phyloP scores from a whole-genome alignment of 345 rosid species.

The Pistacia vera region DNA sequence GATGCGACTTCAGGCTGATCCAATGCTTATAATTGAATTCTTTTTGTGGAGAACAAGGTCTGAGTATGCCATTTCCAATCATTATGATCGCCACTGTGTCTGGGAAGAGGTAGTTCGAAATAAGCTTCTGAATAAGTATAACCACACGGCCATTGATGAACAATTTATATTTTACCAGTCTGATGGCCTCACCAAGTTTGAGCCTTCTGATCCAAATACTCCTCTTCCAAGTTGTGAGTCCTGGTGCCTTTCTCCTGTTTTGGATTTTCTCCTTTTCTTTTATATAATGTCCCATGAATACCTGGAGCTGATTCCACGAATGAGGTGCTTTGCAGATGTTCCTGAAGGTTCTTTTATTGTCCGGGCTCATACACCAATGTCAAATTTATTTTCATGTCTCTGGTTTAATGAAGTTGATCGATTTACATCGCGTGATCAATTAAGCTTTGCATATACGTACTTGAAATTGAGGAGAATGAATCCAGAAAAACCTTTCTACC shows the following conservation, averaged over 20 bases:
- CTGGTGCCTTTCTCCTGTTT: neutral
- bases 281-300: constrained; percentile 5
- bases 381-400: constrained; percentile 88
- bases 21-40: constrained; percentile 75
- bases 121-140: constrained; percentile 76
- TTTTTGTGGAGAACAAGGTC: constrained; percentile 81
- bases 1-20: constrained; percentile 84
- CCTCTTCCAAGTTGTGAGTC: constrained; percentile 86
- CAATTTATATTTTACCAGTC: constrained; percentile 70
- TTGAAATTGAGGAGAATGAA: constrained; percentile 77
- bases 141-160: constrained; percentile 72
- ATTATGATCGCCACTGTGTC: constrained; percentile 92
- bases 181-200: constrained; percentile 81
- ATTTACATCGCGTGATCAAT: constrained; percentile 88
- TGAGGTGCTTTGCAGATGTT: constrained; percentile 64
- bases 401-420: constrained; percentile 97
- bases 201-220: constrained; percentile 55
- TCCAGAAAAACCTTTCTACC: constrained; percentile 65
- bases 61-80: constrained; percentile 95
- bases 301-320: constrained; percentile 24
- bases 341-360: constrained; percentile 96
- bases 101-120: constrained; percentile 95
- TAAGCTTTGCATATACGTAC: constrained; percentile 94
- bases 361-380: constrained; percentile 91
- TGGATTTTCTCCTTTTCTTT: constrained; percentile 10